Evolutionary conservation across 1,139 yeast species (phyloP), one percentile per base, ranked within the genome.

Genomic region (Taphrina sp.): DNA sequence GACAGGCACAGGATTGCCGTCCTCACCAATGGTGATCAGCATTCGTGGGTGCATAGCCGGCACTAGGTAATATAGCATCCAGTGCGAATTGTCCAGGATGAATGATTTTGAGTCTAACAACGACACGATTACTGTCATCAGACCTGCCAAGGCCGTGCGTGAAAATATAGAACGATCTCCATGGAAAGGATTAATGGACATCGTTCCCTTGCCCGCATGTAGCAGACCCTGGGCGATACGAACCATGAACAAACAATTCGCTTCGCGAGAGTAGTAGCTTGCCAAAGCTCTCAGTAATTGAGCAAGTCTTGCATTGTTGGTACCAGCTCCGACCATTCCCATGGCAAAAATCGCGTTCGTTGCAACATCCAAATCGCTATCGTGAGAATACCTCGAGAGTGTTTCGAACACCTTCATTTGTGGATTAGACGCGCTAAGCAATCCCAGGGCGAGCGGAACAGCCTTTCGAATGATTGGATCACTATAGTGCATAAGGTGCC

Each of bases 321-420:
- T 94, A 72, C 99, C 99, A 26, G 96, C 94, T 67, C 98, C 98
- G 63, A 92, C 95, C 62, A 94, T 74, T 58, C 99, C 98, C 98
- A 94, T 90, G 42, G 96, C 83, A 67, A 87, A 90, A 61, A 92
- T 90, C 26, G 98, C 90, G 68, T 90, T 94, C 69, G 85, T 85
- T 3, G 98, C 96, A 58, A 94, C 96, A 67, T 88, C 95, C 64
- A 87, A 74, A 70, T 92, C 97, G 58, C 89, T 83, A 67, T 94
- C 98, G 71, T 94, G 99, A 2, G 97, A 88, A 72, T 87, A 89
- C 70, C 98, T 81, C 2, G 97, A 89, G 62, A 94, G 77, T 0
- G 97, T 90, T 70, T 94, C 99, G 68, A 89, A 92, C 12, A 92
- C 96, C 73, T 89, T 90, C 87, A 94, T 90, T 72, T 90, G 95